Evolutionary conservation across 345 rosid genomes (phyloP).

Genomic region (Bruguiera sexangula): DNA sequence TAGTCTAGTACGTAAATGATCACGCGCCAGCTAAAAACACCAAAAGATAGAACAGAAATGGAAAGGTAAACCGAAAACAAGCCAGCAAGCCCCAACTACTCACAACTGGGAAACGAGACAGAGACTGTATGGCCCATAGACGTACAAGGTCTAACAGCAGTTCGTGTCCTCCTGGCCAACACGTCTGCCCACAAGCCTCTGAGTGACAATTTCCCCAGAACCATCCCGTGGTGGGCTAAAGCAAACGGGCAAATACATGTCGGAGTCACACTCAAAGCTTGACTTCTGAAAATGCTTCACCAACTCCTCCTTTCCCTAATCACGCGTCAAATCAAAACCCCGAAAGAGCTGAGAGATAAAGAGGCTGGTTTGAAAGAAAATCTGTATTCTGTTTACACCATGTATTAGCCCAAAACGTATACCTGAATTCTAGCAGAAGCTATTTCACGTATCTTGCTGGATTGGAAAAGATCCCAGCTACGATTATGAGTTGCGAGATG

Average conservation of each 20-base stretch:
- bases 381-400: neutral
- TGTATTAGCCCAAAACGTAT: neutral
- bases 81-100: neutral
- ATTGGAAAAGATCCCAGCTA: slow-evolving; percentile 46
- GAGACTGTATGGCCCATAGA: neutral
- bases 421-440: slow-evolving; percentile 69
- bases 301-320: slow-evolving; percentile 51
- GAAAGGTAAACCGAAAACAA: neutral
- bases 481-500: slow-evolving; percentile 28
- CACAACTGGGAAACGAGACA: neutral
- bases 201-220: slow-evolving; percentile 19
- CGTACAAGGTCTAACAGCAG: neutral
- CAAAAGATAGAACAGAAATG: neutral
- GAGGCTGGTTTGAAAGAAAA: neutral
- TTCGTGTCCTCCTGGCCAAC: neutral
- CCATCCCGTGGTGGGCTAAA: slow-evolving; percentile 55
- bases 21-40: neutral
- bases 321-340: neutral
- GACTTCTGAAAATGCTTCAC: slow-evolving; percentile 40
- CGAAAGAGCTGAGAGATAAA: neutral
- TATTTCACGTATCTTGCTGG: slow-evolving; percentile 49
- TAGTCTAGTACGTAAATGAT: neutral
- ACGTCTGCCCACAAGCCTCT: slow-evolving; percentile 30
- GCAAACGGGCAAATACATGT: slow-evolving; percentile 43
- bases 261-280: slow-evolving; percentile 33